Evolutionary conservation across 208 protist genomes (phyloP).

Genomic region (Trypanosomatidae sp.): DNA sequence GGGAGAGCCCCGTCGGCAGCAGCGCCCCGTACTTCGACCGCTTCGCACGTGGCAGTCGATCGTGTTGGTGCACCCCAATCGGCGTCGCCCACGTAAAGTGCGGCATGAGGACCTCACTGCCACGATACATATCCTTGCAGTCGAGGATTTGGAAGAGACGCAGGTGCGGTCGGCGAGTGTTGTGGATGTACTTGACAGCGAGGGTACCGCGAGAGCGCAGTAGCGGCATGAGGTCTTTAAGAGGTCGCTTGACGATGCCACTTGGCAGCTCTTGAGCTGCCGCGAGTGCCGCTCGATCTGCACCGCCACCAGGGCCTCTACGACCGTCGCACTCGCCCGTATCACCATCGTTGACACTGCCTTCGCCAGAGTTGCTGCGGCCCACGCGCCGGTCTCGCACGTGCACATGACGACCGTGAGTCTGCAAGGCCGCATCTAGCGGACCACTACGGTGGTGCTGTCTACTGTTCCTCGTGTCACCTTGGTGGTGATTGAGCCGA

Average conservation of each 20-base stretch:
- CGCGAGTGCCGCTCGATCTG: background rate
- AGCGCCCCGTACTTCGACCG: slow-evolving; percentile 8
- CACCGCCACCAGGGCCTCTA: background rate
- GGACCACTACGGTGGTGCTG: background rate
- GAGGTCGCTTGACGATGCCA: slow-evolving; percentile 44
- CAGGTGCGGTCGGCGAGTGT: slow-evolving; percentile 43
- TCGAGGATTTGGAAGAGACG: slow-evolving; percentile 72
- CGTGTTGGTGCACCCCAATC: slow-evolving; percentile 5
- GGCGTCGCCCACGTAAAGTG: slow-evolving; percentile 56
- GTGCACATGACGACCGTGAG: background rate
- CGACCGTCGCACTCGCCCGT: background rate
- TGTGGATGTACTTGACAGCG: slow-evolving; percentile 42
- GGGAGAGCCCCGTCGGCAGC: slow-evolving; percentile 32
- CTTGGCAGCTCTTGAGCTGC: slow-evolving; percentile 20
- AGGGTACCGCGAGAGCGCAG: slow-evolving; percentile 41
- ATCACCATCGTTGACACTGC: background rate
- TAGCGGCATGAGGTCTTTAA: slow-evolving; percentile 55
- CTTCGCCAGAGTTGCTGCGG: background rate
- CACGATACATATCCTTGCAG: slow-evolving; percentile 31
- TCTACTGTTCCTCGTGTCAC: background rate
- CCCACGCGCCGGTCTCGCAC: background rate
- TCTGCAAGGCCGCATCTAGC: background rate
- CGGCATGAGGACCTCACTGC: slow-evolving; percentile 54
- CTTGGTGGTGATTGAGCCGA: background rate
- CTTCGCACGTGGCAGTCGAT: slow-evolving; percentile 3